phyloP scores from a whole-genome alignment of 805 yeast species.

The Metschnikowia proteae region DNA sequence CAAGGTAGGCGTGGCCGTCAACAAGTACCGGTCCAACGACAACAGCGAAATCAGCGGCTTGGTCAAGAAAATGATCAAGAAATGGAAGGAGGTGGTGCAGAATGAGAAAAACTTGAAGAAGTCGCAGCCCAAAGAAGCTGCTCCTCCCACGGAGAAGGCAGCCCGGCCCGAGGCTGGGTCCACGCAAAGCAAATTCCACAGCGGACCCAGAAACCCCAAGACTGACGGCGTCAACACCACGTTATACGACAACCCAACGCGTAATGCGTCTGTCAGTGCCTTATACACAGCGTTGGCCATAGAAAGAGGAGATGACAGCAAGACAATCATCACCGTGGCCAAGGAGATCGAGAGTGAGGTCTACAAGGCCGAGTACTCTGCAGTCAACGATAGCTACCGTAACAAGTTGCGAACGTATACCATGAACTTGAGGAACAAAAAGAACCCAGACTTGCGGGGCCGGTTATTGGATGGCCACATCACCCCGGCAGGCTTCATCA shows the following conservation, averaged over 20 bases:
- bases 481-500: conserved; percentile 59
- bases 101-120: conserved; percentile 51
- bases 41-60: conserved; percentile 65
- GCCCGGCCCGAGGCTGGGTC: conserved; percentile 20
- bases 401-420: conserved; percentile 82
- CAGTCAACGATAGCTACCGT: conserved; percentile 61
- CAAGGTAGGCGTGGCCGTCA: conserved; percentile 95
- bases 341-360: conserved; percentile 72
- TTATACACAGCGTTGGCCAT: conserved; percentile 86
- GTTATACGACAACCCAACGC: conserved; percentile 68
- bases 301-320: conserved; percentile 61
- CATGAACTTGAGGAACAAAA: conserved; percentile 82
- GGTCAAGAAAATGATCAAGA: conserved; percentile 77
- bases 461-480: conserved; percentile 67
- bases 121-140: conserved; percentile 9
- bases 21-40: conserved; percentile 68
- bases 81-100: conserved; percentile 88
- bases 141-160: conserved; percentile 3
- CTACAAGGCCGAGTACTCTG: conserved; percentile 54
- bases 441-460: conserved; percentile 78
- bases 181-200: conserved; percentile 35
- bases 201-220: conserved; percentile 67
- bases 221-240: conserved; percentile 75
- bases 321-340: conserved; percentile 57
- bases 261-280: conserved; percentile 82